These are phyloP conservation scores for Fusarium sp. DNA, from an alignment of 2,329 filamentous ascomycete genomes.

Conservation along the genomic window DNA sequence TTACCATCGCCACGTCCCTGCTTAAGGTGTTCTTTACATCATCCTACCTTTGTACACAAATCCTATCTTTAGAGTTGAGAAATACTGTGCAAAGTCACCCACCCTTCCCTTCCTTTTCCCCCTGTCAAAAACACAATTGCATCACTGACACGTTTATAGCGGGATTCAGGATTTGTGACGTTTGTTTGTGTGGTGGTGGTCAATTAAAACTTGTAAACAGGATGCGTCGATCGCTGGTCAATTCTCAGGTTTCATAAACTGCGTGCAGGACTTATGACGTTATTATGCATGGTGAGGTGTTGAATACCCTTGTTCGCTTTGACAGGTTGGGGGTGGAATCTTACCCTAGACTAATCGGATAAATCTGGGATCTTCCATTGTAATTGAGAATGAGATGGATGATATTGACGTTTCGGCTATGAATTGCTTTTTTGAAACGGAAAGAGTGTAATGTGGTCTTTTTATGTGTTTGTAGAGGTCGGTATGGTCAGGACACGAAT, in stretches of 20 bases:
- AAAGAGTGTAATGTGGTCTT: background rate
- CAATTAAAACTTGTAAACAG: conserved; percentile 14
- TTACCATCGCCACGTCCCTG: conserved; percentile 4
- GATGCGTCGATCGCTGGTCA: conserved; percentile 27
- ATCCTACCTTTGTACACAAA: conserved; percentile 19
- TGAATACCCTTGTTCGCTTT: conserved; percentile 16
- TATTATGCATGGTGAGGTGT: conserved; percentile 30
- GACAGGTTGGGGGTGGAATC: background rate
- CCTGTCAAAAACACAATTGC: conserved; percentile 12
- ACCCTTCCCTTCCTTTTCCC: background rate
- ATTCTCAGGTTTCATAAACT: conserved; percentile 28
- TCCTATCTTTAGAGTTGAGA: background rate
- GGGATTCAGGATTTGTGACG: conserved; percentile 11
- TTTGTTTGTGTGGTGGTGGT: background rate
- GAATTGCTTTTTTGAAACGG: background rate
- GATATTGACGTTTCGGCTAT: background rate
- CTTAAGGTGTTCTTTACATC: conserved; percentile 10
- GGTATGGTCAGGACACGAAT: too few relatives aligned
- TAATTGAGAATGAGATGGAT: background rate
- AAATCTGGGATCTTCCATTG: background rate
- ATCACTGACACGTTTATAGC: conserved; percentile 21
- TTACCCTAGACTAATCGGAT: conserved; percentile 14
- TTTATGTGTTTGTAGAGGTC: too few relatives aligned
- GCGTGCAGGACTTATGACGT: conserved; percentile 33
- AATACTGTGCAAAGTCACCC: conserved; percentile 40